Percentiles rank a stretch among this genome's conserved stretches.
These are phyloP conservation scores for Symbiodinium pilosum DNA, from an alignment of 73 alveolate species.

Conservation along the genomic window DNA sequence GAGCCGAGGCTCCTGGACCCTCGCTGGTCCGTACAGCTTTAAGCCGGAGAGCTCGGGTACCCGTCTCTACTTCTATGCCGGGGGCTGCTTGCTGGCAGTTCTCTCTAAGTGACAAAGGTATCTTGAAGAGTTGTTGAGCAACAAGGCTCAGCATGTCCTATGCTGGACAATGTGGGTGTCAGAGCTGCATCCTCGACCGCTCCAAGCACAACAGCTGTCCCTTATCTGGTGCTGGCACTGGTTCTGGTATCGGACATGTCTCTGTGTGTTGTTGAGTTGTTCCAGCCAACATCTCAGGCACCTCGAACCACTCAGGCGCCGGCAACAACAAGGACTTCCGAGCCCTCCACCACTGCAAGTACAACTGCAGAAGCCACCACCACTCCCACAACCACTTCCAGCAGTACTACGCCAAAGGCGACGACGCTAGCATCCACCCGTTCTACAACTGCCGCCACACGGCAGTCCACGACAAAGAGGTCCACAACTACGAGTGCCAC, in stretches of 20 bases:
- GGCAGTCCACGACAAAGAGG: background rate
- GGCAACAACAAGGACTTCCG: background rate
- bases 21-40: constrained; percentile 11
- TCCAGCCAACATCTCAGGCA: background rate
- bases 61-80: constrained; percentile 31
- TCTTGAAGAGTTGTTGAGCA: too few species aligned
- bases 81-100: background rate
- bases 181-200: background rate
- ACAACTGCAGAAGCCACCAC: background rate
- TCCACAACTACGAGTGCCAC: background rate
- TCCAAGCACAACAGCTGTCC: background rate
- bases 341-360: background rate
- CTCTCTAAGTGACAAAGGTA: background rate
- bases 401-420: background rate
- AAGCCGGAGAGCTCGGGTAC: background rate
- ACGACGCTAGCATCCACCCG: background rate
- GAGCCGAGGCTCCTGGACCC: constrained; percentile 1
- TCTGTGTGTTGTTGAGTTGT: too few species aligned
- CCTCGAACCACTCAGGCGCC: background rate
- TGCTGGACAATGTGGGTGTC: constrained; percentile 18
- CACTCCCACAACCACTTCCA: background rate
- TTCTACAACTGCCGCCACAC: background rate
- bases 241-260: too few species aligned
- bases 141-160: constrained; percentile 19
- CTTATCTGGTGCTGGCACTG: background rate